Base-by-base conservation (phyloP, 345 rosid species). In the Hypericum androsaemum region DNA sequence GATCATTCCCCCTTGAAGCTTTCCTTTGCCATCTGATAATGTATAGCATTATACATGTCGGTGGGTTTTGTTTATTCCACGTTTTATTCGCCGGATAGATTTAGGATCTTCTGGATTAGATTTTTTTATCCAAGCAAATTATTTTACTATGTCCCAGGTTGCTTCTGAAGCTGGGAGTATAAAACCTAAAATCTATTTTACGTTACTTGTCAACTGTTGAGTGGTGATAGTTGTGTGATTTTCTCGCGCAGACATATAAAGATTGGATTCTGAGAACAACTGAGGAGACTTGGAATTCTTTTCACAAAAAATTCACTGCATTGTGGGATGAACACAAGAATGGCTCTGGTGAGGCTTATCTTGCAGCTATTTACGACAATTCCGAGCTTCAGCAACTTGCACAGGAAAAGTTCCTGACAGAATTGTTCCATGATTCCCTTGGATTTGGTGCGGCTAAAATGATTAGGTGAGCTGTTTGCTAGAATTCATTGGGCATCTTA, bases 371-470 rank as follows among this genome's bases (percentile, higher is more conserved):
- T 59, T 88, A 92, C 59, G 78, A 77, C 62, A 81, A 66, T 39
- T 54, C 61, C 1, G 86, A 81, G 71, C 75, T 88, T 67, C 76
- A 49, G 63, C 67, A 75, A 78, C 84, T 82, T 45, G 74, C 77
- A 39, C 84, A 80, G 68, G 78, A 57, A 56, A 77, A 75, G 42
- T 88, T 50, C 63, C 78, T 92, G 80, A 62, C 10, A 53, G 82
- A 80, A 58, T 65, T 92, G 68, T 67, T 88, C 70, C 96, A 85
- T 52, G 96, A 88, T 54, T 58, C 84, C 36, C 89, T 92, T 54
- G 98, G 98, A 50, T 92, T 84, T 35, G 98, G 96, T 28, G 87
- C 96, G 52, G 95, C 96, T 56, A 88, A 92, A 70, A 92, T 92
- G 98, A 88, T 84, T 43, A 83, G 98, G 98, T 82, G 52, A 68